phyloP scores from a whole-genome alignment of 192 early-diverging fungal species.

The Coemansia sp. region DNA sequence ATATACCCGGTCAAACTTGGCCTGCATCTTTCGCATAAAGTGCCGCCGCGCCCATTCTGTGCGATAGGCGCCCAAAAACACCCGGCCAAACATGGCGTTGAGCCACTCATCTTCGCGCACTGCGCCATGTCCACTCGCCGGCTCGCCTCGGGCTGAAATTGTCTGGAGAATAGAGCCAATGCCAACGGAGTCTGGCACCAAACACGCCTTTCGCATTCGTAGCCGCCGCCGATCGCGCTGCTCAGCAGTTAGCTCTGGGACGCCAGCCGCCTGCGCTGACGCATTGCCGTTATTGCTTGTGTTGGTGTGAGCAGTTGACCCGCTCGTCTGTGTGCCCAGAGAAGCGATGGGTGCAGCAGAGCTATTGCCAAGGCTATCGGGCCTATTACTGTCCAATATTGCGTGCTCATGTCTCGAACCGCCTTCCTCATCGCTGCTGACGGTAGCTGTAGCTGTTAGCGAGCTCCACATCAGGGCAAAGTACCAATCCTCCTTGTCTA shows the following conservation, averaged over 20 bases:
- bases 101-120: conserved; percentile 73
- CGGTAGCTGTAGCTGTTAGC: conserved; percentile 26
- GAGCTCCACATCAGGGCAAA: conserved; percentile 75
- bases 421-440: conserved; percentile 27
- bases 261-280: not conserved
- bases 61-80: conserved; percentile 69
- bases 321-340: not conserved
- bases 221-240: conserved; percentile 26
- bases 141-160: conserved; percentile 34
- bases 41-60: conserved; percentile 60
- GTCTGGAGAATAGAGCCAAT: conserved; percentile 32
- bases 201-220: conserved; percentile 30
- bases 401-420: not conserved
- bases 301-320: not conserved
- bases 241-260: conserved; percentile 8
- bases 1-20: conserved; percentile 61
- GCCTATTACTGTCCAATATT: not conserved
- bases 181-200: conserved; percentile 34
- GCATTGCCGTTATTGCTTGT: not conserved
- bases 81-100: conserved; percentile 78
- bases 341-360: not conserved
- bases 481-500: conserved; percentile 90
- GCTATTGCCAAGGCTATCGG: not conserved
- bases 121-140: conserved; percentile 3
- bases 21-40: conserved; percentile 63